Percentiles rank a stretch among this genome's conserved stretches.
phyloP scores from a whole-genome alignment of 257 asterid species.

The Gynochthodes officinalis region DNA sequence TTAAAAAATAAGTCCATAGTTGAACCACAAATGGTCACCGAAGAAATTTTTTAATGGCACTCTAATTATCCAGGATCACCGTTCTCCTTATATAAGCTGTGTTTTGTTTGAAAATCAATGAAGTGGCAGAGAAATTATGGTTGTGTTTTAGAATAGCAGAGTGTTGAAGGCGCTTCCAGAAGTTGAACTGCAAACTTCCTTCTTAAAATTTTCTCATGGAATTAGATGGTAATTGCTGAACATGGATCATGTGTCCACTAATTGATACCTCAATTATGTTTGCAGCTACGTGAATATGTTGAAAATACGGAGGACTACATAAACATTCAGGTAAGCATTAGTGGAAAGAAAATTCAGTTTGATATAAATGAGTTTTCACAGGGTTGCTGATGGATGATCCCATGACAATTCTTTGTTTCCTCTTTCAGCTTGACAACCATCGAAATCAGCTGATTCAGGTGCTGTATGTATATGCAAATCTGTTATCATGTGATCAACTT shows the following conservation, averaged over 20 bases:
- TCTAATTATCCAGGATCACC: no score
- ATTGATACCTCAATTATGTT: neutral
- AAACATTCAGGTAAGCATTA: neutral
- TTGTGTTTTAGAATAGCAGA: neutral
- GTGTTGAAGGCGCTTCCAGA: neutral
- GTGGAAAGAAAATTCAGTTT: neutral
- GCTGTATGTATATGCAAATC: neutral
- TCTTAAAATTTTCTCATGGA: neutral
- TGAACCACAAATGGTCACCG: no score
- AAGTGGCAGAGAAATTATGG: neutral
- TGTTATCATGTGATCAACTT: neutral
- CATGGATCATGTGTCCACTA: neutral
- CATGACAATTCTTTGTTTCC: neutral
- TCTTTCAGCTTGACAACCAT: slow-evolving; percentile 11
- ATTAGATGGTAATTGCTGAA: neutral
- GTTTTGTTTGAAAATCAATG: no score
- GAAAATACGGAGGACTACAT: slow-evolving; percentile 11
- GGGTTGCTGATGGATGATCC: neutral
- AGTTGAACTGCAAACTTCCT: neutral
- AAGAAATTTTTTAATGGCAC: neutral
- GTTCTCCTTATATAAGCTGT: no score
- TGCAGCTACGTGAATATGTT: slow-evolving; percentile 7
- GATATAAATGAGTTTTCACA: neutral
- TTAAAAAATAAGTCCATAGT: no score
- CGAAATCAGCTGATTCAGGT: slow-evolving; percentile 14